Evolutionary conservation across 2,329 filamentous ascomycete genomes (phyloP).

Genomic region (Aureobasidium subglaciale): DNA sequence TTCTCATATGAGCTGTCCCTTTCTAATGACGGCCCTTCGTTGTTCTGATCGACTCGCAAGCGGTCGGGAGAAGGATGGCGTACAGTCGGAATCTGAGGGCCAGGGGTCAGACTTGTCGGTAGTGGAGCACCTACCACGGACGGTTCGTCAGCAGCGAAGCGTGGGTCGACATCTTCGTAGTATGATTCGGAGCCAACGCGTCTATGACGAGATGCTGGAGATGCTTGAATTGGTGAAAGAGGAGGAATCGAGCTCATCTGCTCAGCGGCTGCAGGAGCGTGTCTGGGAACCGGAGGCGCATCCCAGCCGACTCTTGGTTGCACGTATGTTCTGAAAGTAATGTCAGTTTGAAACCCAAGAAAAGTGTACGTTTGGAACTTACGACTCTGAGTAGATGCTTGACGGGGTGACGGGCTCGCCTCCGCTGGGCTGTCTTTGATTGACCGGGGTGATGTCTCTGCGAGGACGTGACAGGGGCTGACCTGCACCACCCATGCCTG

Average conservation of each 20-base stretch:
- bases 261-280: conserved; percentile 17
- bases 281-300: conserved; percentile 14
- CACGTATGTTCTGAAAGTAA: conserved; percentile 32
- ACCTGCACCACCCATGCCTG: conserved; percentile 66
- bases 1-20: conserved; percentile 54
- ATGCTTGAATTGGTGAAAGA: conserved; percentile 24
- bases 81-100: conserved; percentile 20
- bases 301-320: conserved; percentile 43
- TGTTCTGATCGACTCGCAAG: conserved; percentile 3
- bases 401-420: conserved; percentile 56
- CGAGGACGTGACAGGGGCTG: conserved; percentile 9
- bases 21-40: conserved; percentile 24
- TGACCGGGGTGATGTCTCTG: conserved; percentile 44
- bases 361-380: conserved; percentile 34
- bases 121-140: conserved; percentile 21
- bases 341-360: neutral
- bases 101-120: conserved; percentile 16
- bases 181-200: conserved; percentile 51
- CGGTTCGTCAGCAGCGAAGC: conserved; percentile 56
- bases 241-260: conserved; percentile 21
- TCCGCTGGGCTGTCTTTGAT: conserved; percentile 62
- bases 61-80: conserved; percentile 16
- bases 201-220: conserved; percentile 22
- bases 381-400: conserved; percentile 70
- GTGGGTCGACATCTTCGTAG: conserved; percentile 90